Percentiles rank a stretch among this genome's conserved stretches.
These are phyloP conservation scores for Alternaria triticina DNA, from an alignment of 2,329 filamentous ascomycete genomes.

Conservation along the genomic window DNA sequence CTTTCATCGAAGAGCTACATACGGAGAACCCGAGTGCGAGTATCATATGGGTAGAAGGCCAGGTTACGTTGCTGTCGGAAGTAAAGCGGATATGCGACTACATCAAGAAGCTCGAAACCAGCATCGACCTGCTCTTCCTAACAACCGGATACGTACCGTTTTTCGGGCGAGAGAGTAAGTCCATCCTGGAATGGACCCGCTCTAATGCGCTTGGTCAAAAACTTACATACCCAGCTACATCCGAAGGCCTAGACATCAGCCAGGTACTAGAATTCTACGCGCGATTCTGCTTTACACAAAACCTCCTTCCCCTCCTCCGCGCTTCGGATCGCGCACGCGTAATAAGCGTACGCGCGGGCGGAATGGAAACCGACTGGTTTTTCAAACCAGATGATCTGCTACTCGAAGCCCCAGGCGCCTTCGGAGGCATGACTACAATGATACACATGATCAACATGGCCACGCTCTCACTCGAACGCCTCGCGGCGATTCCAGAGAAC, in stretches of 20 bases:
- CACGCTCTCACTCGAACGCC: constrained; percentile 27
- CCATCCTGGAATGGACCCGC: too few species aligned
- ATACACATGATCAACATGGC: constrained; percentile 34
- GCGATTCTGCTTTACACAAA: constrained; percentile 51
- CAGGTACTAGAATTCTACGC: constrained; percentile 54
- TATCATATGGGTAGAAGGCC: constrained; percentile 53
- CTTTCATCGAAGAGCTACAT: constrained; percentile 49
- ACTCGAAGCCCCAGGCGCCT: constrained; percentile 43
- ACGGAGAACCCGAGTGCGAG: constrained; percentile 50
- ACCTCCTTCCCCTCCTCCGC: constrained; percentile 52
- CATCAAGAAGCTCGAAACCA: not conserved
- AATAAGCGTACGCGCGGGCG: constrained; percentile 46
- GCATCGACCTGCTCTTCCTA: not conserved
- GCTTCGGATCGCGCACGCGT: constrained; percentile 27
- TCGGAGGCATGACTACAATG: constrained; percentile 38
- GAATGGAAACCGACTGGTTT: constrained; percentile 31
- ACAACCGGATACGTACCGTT: not conserved
- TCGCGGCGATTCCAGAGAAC: constrained; percentile 40
- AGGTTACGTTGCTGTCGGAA: constrained; percentile 56
- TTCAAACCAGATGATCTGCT: constrained; percentile 47
- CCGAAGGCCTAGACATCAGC: constrained; percentile 53
- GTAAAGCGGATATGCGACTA: constrained; percentile 47
- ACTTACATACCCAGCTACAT: constrained; percentile 9
- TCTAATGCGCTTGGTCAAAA: too few species aligned
- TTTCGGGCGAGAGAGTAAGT: not conserved